phyloP scores from a whole-genome alignment of 305 asterid species.

The Coffea humblotiana region DNA sequence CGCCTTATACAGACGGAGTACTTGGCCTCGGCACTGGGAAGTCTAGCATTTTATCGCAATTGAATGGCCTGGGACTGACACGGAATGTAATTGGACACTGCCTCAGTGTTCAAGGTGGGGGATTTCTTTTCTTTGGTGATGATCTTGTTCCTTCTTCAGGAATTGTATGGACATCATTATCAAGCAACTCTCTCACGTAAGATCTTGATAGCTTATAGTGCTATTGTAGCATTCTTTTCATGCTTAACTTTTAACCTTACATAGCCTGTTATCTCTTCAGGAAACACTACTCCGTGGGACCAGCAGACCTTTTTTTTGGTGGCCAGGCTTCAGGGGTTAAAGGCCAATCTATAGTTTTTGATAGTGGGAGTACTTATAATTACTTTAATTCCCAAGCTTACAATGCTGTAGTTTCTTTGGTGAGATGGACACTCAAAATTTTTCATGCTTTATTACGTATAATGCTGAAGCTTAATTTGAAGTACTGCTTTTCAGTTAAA shows the following conservation, averaged over 20 bases:
- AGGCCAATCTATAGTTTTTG: conserved; percentile 65
- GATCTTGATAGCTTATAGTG: conserved; percentile 21
- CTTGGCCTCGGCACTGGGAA: conserved; percentile 88
- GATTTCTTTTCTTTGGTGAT: conserved; percentile 86
- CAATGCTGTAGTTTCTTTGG: conserved; percentile 56
- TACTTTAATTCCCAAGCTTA: conserved; percentile 70
- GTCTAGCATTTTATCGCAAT: conserved; percentile 71
- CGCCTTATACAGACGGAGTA: conserved; percentile 79
- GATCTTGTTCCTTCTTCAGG: conserved; percentile 68
- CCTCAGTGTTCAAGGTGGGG: conserved; percentile 78
- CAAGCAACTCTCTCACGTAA: conserved; percentile 48
- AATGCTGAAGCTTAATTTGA: conserved; percentile 14
- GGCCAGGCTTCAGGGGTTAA: conserved; percentile 58
- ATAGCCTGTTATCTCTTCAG: conserved; percentile 37
- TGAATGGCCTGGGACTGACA: conserved; percentile 52
- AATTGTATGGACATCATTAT: conserved; percentile 62
- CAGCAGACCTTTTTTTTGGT: conserved; percentile 55
- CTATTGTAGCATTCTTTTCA: neutral
- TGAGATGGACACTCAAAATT: conserved; percentile 29
- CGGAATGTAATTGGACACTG: conserved; percentile 84
- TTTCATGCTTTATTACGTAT: neutral
- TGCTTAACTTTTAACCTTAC: neutral
- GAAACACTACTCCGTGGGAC: conserved; percentile 68
- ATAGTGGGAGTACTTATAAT: conserved; percentile 93
- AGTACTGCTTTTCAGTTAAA: conserved; percentile 45